Percentiles rank a stretch among this genome's conserved stretches.
phyloP scores from a whole-genome alignment of 1,284 basidiomycete species.

The Apiotrichum brassicae region DNA sequence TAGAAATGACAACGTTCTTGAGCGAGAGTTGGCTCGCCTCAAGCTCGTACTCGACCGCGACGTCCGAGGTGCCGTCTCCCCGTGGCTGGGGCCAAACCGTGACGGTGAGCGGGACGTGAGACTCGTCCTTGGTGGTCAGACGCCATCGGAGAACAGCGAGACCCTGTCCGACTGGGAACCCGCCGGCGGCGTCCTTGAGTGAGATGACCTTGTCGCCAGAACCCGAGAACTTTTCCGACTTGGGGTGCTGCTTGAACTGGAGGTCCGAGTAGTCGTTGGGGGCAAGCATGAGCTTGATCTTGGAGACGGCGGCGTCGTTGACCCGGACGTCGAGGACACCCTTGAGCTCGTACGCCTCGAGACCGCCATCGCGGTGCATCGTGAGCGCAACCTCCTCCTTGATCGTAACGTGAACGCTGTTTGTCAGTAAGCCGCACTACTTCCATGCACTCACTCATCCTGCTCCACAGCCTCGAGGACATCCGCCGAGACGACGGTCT shows the following conservation, averaged over 20 bases:
- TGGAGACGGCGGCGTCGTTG: slow-evolving; percentile 66
- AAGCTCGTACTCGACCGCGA: slow-evolving; percentile 95
- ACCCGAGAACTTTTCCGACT: slow-evolving; percentile 74
- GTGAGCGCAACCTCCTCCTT: slow-evolving; percentile 76
- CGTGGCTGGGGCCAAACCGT: slow-evolving; percentile 94
- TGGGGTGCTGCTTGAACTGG: slow-evolving; percentile 95
- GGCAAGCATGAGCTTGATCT: slow-evolving; percentile 65
- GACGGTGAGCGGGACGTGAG: slow-evolving; percentile 84
- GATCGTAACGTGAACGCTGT: slow-evolving; percentile 66
- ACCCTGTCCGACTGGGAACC: slow-evolving; percentile 80
- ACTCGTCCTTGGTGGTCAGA: slow-evolving; percentile 84
- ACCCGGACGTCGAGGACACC: slow-evolving; percentile 91
- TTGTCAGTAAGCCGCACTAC: neutral
- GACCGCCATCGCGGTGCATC: slow-evolving; percentile 81
- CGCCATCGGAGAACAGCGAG: slow-evolving; percentile 91
- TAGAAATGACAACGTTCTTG: slow-evolving; percentile 79
- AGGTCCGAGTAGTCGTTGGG: slow-evolving; percentile 61
- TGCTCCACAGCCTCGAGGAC: slow-evolving; percentile 70
- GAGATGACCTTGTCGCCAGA: slow-evolving; percentile 61
- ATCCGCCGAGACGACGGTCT: slow-evolving; percentile 49
- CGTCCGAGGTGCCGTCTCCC: slow-evolving; percentile 82
- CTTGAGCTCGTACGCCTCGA: slow-evolving; percentile 82
- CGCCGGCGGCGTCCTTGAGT: slow-evolving; percentile 72
- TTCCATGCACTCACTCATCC: slow-evolving; percentile 56
- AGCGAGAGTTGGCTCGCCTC: slow-evolving; percentile 74